Conservation (phyloP, 768 basidiomycete species). For the Kwoniella dejecticola region DNA sequence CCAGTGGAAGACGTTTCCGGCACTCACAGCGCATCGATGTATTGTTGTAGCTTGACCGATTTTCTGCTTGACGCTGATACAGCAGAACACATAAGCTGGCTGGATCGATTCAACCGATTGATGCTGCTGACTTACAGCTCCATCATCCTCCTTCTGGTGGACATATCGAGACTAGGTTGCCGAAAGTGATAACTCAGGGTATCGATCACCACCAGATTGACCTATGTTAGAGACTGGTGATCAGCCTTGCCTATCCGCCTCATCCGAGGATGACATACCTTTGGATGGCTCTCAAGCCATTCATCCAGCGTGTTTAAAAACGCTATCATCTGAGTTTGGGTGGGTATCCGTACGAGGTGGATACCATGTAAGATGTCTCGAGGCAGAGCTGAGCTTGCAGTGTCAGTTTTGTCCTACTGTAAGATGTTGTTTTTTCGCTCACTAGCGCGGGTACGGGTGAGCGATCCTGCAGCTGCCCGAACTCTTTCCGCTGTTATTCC, state of each 20-base stretch:
- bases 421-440: neutral
- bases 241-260: neutral
- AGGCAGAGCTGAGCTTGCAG: conserved; percentile 18
- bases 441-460: conserved; percentile 19
- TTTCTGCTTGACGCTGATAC: conserved; percentile 49
- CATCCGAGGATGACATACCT: conserved; percentile 22
- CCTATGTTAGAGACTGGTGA: conserved; percentile 25
- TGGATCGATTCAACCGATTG: conserved; percentile 2
- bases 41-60: conserved; percentile 49
- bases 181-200: conserved; percentile 53
- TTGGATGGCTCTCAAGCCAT: conserved; percentile 45
- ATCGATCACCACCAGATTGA: conserved; percentile 51
- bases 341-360: conserved; percentile 45
- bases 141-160: conserved; percentile 34
- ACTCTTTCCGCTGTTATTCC: conserved; percentile 39
- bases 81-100: too few species aligned
- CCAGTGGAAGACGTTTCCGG: too few species aligned
- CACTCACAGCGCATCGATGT: conserved; percentile 45
- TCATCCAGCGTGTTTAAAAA: conserved; percentile 49
- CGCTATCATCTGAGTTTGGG: conserved; percentile 52
- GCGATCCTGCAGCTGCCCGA: conserved; percentile 24
- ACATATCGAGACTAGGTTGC: conserved; percentile 42
- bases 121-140: conserved; percentile 39
- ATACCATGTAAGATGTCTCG: conserved; percentile 37
- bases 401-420: neutral